Evolutionary conservation across 805 yeast species (phyloP).

Genomic region (Wickerhamomyces subpelliculosus): DNA sequence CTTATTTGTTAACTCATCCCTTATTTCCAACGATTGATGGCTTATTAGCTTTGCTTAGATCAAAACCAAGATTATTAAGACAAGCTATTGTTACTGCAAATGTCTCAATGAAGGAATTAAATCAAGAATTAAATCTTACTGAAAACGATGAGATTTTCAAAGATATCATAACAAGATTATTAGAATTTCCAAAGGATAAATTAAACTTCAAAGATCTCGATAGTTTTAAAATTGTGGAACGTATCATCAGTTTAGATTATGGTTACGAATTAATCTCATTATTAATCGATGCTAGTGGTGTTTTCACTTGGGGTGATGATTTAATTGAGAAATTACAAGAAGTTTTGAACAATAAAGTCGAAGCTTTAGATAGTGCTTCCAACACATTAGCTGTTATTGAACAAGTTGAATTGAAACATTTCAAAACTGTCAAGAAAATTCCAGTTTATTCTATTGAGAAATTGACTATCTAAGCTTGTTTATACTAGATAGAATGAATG

Average conservation of each 20-base stretch:
- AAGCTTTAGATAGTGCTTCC: slow-evolving; percentile 34
- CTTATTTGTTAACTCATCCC: slow-evolving; percentile 82
- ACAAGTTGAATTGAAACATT: slow-evolving; percentile 20
- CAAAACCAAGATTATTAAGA: slow-evolving; percentile 59
- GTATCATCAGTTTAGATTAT: slow-evolving; percentile 38
- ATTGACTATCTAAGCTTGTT: slow-evolving; percentile 24
- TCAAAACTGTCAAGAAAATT: slow-evolving; percentile 32
- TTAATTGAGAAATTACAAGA: slow-evolving; percentile 38
- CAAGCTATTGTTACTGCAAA: slow-evolving; percentile 80
- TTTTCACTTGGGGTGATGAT: slow-evolving; percentile 55
- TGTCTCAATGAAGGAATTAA: slow-evolving; percentile 55
- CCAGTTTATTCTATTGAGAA: slow-evolving; percentile 51
- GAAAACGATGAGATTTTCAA: slow-evolving; percentile 58
- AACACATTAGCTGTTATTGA: slow-evolving; percentile 22
- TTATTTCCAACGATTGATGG: slow-evolving; percentile 65
- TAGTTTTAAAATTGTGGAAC: slow-evolving; percentile 34
- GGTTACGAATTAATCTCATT: slow-evolving; percentile 59
- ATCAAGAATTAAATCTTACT: slow-evolving; percentile 48
- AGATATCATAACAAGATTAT: slow-evolving; percentile 60
- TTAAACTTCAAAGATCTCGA: slow-evolving; percentile 17
- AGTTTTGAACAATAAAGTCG: slow-evolving; percentile 41
- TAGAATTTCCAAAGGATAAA: slow-evolving; percentile 46
- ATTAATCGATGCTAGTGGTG: slow-evolving; percentile 67
- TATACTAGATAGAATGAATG: too few relatives aligned
- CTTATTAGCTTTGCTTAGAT: slow-evolving; percentile 44